Evolutionary conservation across 495 filamentous ascomycete species (phyloP), one percentile per base, ranked within the genome.

Genomic region (Hypoxylon perforatum): DNA sequence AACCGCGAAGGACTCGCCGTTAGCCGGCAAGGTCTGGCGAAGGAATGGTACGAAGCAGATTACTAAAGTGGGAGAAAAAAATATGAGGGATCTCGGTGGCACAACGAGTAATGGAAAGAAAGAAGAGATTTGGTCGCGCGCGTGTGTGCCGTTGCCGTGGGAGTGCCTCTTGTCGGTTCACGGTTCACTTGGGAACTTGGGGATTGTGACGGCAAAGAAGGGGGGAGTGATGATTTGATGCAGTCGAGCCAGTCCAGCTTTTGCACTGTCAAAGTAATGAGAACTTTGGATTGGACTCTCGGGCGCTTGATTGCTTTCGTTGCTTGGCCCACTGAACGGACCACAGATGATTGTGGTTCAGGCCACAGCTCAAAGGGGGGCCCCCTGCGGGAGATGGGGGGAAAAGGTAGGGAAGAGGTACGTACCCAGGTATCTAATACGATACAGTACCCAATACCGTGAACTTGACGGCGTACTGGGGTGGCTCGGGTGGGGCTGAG

Each of bases 361-460:
- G 28, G 57, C 65, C n/a, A n/a, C n/a, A n/a, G n/a, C n/a, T n/a
- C 25, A 68, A 63, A 63, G 65, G 65, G 58, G 65, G 60, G 51
- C 11, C 1, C 1, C 18, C 21, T 21, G 44, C 18, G 19, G 47
- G 14, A 50, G n/a, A n/a, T n/a, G n/a, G 2, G 17, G 21, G 14
- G 14, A 12, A 50, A 9, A 52, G 28, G 23, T 36, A 49, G 10
- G 28, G 11, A 8, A 38, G n/a, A n/a, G 18, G 7, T 47, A 47
- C 19, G 48, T 48, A 65, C 48, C 35, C 51, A 57, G 48, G 39
- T 62, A 53, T 36, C 41, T 22, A 10, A 4, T 53, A 30, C 15
- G 23, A 14, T 39, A 53, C 30, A 28, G 18, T 35, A 53, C 47
- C 17, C 52, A 53, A 28, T 28, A 28, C 25, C 25, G 25, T 28